Base-by-base conservation (phyloP, 2,329 filamentous ascomycete genomes). In the Neocatenulostroma microsporum region DNA sequence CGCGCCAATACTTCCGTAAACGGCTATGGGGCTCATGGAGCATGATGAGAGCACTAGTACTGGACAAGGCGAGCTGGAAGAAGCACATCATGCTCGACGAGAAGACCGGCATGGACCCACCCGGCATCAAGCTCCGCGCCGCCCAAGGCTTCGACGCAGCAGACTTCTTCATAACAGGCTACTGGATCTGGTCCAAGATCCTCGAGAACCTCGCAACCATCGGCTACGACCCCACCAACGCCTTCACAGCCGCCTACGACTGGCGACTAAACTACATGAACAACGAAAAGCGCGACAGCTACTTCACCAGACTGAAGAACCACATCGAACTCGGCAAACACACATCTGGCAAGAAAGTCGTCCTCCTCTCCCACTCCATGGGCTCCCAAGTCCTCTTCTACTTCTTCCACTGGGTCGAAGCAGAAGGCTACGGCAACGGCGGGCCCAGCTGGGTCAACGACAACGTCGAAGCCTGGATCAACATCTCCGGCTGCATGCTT, bases 181-280 rank as follows among this genome's bases (percentile, higher is more conserved):
- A 98, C 64, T 98, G 91, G 91, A 96, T 98, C 42, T 95, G 88
- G 88, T 95, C 85, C 65, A 96, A 96, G 64, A 95, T 98, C 42
- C 72, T 98, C 32, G 91, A 98, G 64, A 98, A 98, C 55, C 69
- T 98, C 34, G 91, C 91, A 0, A 91, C 87, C 0, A 83, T 98
- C 40, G 91, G 91, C 11, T 98, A 98, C 59, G 91, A 98, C 56
- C 89, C 91, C 74, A 77, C 72, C 2, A 80, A 80, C 51, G 76
- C 77, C 0, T 80, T 79, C 47, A 78, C 76, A 0, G 77, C 77
- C 1, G 74, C 77, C 1, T 81, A 98, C 57, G 91, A 98, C 63
- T 98, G 91, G 91, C 78, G 91, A 17, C 67, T 98, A 39, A 84
- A 85, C 1, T 98, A 94, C 56, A 69, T 74, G 41, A 95, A 96